Conservation (phyloP, 129 eudicot genomes). For the Flaveria trinervia region DNA sequence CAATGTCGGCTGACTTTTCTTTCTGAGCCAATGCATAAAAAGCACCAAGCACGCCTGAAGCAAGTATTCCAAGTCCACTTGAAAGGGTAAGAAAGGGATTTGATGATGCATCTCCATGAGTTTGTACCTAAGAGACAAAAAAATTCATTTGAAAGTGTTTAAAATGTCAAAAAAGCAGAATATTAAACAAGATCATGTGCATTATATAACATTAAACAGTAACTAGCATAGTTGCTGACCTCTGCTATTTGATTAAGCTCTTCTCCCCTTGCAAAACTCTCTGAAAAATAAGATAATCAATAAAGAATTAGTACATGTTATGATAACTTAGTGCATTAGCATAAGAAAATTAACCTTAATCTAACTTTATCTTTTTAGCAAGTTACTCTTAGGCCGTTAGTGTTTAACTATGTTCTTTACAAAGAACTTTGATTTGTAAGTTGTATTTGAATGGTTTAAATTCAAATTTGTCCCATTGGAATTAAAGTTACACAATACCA, state of each 20-base stretch:
- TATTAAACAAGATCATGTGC: neutral
- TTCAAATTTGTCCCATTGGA: neutral
- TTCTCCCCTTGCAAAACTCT: slow-evolving; percentile 37
- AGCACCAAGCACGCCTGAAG: slow-evolving; percentile 81
- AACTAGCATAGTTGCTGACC: slow-evolving; percentile 43
- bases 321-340: neutral
- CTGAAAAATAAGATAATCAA: slow-evolving; percentile 53
- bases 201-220: slow-evolving; percentile 5
- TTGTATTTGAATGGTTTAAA: neutral
- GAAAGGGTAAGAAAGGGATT: slow-evolving; percentile 65
- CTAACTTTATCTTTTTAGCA: neutral
- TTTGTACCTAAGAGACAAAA: slow-evolving; percentile 38
- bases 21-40: slow-evolving; percentile 73
- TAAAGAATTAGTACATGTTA: slow-evolving; percentile 9
- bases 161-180: neutral
- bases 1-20: slow-evolving; percentile 58
- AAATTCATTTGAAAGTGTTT: slow-evolving; percentile 27
- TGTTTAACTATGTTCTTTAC: neutral
- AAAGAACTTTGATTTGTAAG: slow-evolving; percentile 4
- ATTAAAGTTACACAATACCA: neutral
- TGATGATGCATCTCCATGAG: slow-evolving; percentile 46
- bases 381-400: slow-evolving; percentile 9
- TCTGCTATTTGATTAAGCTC: slow-evolving; percentile 51
- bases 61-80: slow-evolving; percentile 68
- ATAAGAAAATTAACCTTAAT: neutral